A percentile compares a stretch with the other conserved stretches of the same genome.
These are phyloP conservation scores for Piper betle DNA, from an alignment of 164 flowering plant genomes.

Conservation along the genomic window DNA sequence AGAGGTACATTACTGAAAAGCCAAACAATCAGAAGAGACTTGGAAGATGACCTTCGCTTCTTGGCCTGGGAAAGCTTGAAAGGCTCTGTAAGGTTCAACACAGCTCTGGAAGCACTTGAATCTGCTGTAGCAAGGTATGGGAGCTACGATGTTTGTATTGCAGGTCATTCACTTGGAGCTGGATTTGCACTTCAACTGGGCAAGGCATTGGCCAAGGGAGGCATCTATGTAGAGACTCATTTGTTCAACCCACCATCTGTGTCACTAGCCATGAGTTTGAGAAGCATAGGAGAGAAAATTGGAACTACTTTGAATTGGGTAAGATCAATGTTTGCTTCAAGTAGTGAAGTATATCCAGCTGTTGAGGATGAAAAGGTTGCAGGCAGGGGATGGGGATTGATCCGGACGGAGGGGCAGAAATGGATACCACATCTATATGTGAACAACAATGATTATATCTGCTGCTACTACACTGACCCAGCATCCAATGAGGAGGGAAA, in stretches of 20 bases:
- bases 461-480: conserved; percentile 62
- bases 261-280: conserved; percentile 69
- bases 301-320: conserved; percentile 60
- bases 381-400: conserved; percentile 1
- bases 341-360: conserved; percentile 14
- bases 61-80: conserved; percentile 87
- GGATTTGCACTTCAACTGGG: conserved; percentile 96
- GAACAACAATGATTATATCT: conserved; percentile 85
- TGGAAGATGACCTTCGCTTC: conserved; percentile 89
- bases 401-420: conserved; percentile 20
- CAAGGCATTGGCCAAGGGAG: conserved; percentile 71
- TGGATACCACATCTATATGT: conserved; percentile 77
- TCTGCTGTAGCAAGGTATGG: conserved; percentile 29
- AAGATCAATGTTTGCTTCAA: conserved; percentile 54
- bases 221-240: conserved; percentile 75
- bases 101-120: conserved; percentile 51
- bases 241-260: conserved; percentile 94
- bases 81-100: conserved; percentile 67
- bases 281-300: conserved; percentile 66
- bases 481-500: conserved; percentile 12
- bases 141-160: conserved; percentile 67
- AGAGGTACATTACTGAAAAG: conserved; percentile 76
- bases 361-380: conserved; percentile 10
- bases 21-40: conserved; percentile 73
- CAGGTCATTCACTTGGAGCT: conserved; percentile 93